These are phyloP conservation scores for Hymenoscyphus infarciens DNA, from an alignment of 2,329 filamentous ascomycete species.

Conservation along the genomic window DNA sequence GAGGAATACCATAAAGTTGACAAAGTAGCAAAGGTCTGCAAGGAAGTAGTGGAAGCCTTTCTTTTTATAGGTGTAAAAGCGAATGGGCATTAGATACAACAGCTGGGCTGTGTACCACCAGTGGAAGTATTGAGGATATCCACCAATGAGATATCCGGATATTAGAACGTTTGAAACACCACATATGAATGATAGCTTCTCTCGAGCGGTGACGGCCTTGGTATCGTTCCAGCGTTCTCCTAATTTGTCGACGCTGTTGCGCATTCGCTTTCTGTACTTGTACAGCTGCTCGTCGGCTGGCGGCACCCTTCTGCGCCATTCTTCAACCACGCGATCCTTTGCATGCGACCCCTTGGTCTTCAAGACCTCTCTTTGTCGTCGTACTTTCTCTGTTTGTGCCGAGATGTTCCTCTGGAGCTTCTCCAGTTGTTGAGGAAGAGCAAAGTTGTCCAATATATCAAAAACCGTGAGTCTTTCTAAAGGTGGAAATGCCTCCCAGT, in stretches of 20 bases:
- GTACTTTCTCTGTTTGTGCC: constrained; percentile 80
- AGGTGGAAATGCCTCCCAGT: constrained; percentile 82
- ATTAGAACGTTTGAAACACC: constrained; percentile 97
- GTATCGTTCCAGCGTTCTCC: constrained; percentile 85
- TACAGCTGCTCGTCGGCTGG: constrained; percentile 90
- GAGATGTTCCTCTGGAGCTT: constrained; percentile 81
- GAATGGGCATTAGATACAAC: constrained; percentile 94
- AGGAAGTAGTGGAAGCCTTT: constrained; percentile 96
- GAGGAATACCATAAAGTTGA: constrained; percentile 80
- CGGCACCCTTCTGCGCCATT: constrained; percentile 83
- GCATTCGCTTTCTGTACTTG: constrained; percentile 85
- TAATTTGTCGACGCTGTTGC: constrained; percentile 80
- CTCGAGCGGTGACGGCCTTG: constrained; percentile 79
- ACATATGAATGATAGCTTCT: constrained; percentile 95
- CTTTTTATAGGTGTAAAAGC: constrained; percentile 85
- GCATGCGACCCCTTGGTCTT: constrained; percentile 73
- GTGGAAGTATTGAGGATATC: constrained; percentile 80
- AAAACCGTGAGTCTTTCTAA: constrained; percentile 88
- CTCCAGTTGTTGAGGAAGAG: constrained; percentile 84
- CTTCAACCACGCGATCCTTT: constrained; percentile 85
- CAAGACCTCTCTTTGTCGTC: constrained; percentile 75
- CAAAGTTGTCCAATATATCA: constrained; percentile 91
- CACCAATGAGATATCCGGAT: constrained; percentile 89
- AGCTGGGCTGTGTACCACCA: constrained; percentile 88
- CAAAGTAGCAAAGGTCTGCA: constrained; percentile 96